phyloP scores from a whole-genome alignment of 495 filamentous ascomycete genomes.

The Daldinia loculata region DNA sequence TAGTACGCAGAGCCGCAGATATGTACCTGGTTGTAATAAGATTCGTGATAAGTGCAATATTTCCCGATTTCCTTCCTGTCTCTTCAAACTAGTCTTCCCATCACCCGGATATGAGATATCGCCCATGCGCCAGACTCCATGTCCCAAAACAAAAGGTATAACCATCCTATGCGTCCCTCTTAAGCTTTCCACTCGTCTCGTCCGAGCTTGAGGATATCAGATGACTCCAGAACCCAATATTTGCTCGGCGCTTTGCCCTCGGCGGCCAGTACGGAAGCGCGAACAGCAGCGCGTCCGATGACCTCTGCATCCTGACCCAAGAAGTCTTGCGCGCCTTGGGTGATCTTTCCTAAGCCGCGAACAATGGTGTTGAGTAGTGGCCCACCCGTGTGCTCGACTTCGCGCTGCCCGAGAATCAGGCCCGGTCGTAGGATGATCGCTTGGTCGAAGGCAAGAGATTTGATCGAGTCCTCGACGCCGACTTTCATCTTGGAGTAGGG shows the following conservation, averaged over 20 bases:
- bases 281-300: slow-evolving; percentile 77
- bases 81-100: not conserved
- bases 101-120: not conserved
- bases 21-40: not conserved
- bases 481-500: slow-evolving; percentile 79
- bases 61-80: not conserved
- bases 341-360: slow-evolving; percentile 58
- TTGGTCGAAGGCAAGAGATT: slow-evolving; percentile 73
- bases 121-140: slow-evolving; percentile 20
- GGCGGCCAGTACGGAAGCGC: slow-evolving; percentile 56
- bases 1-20: not conserved
- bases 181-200: slow-evolving; percentile 52
- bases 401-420: slow-evolving; percentile 73
- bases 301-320: slow-evolving; percentile 79
- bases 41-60: not conserved
- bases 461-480: slow-evolving; percentile 80
- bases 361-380: slow-evolving; percentile 61
- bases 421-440: slow-evolving; percentile 79
- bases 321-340: slow-evolving; percentile 62
- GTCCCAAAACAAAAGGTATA: not conserved
- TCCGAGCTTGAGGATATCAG: slow-evolving; percentile 60
- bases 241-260: slow-evolving; percentile 58
- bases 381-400: slow-evolving; percentile 62
- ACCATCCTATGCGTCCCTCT: not conserved
- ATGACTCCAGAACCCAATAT: slow-evolving; percentile 57